phyloP scores from a whole-genome alignment of 345 rosid genomes.

The Aethionema arabicum region DNA sequence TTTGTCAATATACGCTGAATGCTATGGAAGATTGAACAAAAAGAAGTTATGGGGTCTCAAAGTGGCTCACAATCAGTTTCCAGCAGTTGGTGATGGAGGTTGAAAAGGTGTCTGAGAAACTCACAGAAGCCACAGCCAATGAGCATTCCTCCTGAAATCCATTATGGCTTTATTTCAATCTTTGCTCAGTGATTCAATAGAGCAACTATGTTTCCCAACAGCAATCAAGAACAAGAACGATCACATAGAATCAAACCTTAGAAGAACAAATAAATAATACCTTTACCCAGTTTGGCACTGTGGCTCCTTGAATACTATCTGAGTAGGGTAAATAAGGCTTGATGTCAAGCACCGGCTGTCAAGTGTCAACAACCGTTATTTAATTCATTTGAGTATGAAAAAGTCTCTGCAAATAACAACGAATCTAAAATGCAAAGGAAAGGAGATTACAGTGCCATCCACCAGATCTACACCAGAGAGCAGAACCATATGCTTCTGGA shows the following conservation, averaged over 20 bases:
- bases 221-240: conserved; percentile 6
- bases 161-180: neutral
- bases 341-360: conserved; percentile 81
- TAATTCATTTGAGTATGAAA: conserved; percentile 2
- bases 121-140: conserved; percentile 66
- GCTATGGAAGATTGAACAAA: neutral
- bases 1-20: neutral
- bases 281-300: conserved; percentile 78
- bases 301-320: conserved; percentile 70
- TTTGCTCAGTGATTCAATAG: neutral
- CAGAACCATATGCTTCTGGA: conserved; percentile 62
- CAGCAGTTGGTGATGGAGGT: conserved; percentile 63
- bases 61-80: conserved; percentile 55
- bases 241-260: conserved; percentile 9
- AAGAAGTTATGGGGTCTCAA: conserved; percentile 14
- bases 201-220: neutral
- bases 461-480: conserved; percentile 95
- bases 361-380: conserved; percentile 44
- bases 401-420: neutral
- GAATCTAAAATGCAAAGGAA: conserved; percentile 6
- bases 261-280: conserved; percentile 35
- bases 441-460: conserved; percentile 79
- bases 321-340: conserved; percentile 90
- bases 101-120: conserved; percentile 62
- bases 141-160: conserved; percentile 56